These are phyloP conservation scores for Aspergillus sclerotioniger DNA, from an alignment of 495 filamentous ascomycete genomes.

Conservation along the genomic window DNA sequence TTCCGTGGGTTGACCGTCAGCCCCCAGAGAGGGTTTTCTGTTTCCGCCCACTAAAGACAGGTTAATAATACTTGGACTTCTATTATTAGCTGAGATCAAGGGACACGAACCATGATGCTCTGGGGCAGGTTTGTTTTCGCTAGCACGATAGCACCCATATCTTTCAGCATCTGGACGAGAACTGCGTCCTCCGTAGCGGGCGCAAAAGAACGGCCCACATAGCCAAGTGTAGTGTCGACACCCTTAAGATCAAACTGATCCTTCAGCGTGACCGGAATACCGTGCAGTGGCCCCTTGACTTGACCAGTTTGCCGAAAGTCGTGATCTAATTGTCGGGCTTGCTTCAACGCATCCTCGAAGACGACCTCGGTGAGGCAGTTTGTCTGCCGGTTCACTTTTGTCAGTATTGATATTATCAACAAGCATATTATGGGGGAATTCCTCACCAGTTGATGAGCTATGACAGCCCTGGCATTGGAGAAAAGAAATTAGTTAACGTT, in stretches of 20 bases:
- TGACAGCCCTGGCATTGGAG: conserved; percentile 41
- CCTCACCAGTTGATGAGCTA: conserved; percentile 56
- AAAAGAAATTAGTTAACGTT: no score
- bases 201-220: conserved; percentile 50
- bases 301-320: conserved; percentile 43
- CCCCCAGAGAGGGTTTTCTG: conserved; percentile 55
- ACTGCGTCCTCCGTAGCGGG: conserved; percentile 51
- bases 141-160: conserved; percentile 54
- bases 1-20: conserved; percentile 50
- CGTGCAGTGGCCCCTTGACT: conserved; percentile 60
- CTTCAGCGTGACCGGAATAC: conserved; percentile 63
- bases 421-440: neutral
- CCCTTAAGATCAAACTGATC: conserved; percentile 66
- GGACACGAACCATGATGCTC: conserved; percentile 43
- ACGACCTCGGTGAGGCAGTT: conserved; percentile 66
- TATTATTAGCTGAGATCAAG: conserved; percentile 45
- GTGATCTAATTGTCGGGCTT: conserved; percentile 55
- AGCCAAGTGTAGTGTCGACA: conserved; percentile 58
- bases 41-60: conserved; percentile 44
- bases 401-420: neutral
- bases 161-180: conserved; percentile 44
- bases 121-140: conserved; percentile 63
- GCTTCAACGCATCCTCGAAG: conserved; percentile 58
- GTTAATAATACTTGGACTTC: neutral
- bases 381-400: conserved; percentile 25